Conservation (phyloP, 2,329 filamentous ascomycete genomes). For the Fusarium sp. region DNA sequence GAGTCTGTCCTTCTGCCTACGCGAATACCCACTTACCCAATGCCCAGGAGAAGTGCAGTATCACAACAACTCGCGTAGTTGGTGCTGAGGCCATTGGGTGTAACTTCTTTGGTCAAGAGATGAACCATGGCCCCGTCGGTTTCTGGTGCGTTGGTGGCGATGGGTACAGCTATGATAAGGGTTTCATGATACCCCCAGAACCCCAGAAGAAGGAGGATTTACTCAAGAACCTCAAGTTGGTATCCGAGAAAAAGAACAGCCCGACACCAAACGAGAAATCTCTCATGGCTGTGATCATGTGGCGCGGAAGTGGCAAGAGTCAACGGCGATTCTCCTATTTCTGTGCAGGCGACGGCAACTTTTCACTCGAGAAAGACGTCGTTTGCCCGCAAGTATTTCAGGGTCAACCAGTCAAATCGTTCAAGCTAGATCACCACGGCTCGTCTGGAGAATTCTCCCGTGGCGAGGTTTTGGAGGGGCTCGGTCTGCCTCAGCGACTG, state of each 20-base stretch:
- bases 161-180: not conserved
- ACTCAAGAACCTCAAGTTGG: too few species aligned
- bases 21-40: too few species aligned
- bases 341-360: not conserved
- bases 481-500: fast-evolving
- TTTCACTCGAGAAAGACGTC: not conserved
- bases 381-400: not conserved
- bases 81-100: too few species aligned
- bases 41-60: too few species aligned
- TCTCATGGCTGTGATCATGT: not conserved
- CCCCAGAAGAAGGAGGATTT: too few species aligned
- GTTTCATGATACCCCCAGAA: too few species aligned
- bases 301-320: too few species aligned
- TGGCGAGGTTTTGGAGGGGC: fast-evolving
- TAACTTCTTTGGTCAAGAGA: not conserved
- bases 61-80: too few species aligned
- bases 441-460: not conserved
- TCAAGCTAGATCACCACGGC: not conserved
- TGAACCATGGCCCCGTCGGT: fast-evolving
- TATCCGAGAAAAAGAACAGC: too few species aligned
- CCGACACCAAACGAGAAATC: too few species aligned
- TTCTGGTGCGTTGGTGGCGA: not conserved
- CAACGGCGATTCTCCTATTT: not conserved
- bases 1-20: too few species aligned
- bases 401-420: too few species aligned